Evolutionary conservation across 2,329 filamentous ascomycete species (phyloP).

Genomic region (Beauveria sp.): DNA sequence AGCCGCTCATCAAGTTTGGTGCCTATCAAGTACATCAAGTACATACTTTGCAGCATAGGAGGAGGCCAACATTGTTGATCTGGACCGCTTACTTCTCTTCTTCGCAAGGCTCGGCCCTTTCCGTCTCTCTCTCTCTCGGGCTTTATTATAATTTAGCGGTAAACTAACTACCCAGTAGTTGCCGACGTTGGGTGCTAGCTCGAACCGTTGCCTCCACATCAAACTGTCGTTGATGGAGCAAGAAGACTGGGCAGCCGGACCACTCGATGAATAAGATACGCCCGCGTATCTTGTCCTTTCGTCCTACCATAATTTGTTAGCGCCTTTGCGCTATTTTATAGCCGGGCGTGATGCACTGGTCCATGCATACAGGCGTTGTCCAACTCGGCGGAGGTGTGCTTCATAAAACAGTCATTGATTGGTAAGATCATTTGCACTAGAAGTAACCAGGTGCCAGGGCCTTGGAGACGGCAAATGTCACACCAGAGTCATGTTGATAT

Average conservation of each 20-base stretch:
- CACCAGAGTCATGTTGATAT: not conserved
- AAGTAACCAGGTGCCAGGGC: not conserved
- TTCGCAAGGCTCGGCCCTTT: constrained; percentile 1
- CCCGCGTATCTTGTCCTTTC: no score
- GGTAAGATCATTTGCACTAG: not conserved
- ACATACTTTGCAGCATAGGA: no score
- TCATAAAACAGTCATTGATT: not conserved
- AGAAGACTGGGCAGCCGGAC: no score
- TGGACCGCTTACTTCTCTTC: not conserved
- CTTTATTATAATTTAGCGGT: not conserved
- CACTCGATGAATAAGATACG: no score
- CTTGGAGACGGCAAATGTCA: not conserved
- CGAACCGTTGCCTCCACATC: not conserved
- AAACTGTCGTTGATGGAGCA: no score
- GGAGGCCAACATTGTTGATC: no score
- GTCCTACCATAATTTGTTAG: no score
- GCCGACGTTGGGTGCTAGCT: not conserved
- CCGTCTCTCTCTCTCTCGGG: not conserved
- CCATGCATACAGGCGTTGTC: not conserved
- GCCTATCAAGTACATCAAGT: no score
- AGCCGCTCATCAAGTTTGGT: no score
- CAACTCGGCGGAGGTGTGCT: not conserved
- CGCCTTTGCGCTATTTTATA: no score
- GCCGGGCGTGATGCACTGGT: not conserved
- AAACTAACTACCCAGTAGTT: not conserved